Evolutionary conservation across 352 stramenopile species (phyloP), one percentile per base, ranked within the genome.

Genomic region (Phytopythium oedochilum): DNA sequence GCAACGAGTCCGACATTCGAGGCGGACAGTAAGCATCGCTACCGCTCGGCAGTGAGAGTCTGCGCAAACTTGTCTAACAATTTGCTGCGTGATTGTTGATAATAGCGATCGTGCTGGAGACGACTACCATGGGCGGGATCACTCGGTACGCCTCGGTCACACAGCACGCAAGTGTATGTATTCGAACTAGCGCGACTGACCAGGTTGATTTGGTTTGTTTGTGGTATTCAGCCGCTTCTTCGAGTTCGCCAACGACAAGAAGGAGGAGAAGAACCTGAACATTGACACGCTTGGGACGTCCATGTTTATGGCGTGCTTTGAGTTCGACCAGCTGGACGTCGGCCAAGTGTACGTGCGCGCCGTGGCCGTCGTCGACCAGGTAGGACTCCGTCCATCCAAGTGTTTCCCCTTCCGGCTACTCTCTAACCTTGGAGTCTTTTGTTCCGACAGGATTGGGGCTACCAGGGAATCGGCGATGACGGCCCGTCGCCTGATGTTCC

Each of bases 311-410:
- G 68, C 70, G 17, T 90, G 83, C 45, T 23, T 90, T 15, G 69
- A 89, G 53, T 53, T 90, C 5, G 43, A 78, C 72, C 18, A 45
- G 39, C 0, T 39, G 34, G 35, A 54, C 49, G 8, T 68, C 62
- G 14, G 61, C 74, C 32, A 73, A 65, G 51, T 89, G 11, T 90
- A 81, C 38, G 55, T 88, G 47, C 85, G 81, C 52, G 81, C 78
- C 20, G 47, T 85, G 25, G 68, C 85, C 22, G 83, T 66, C 17
- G 83, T 95, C 28, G 85, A 95, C 35, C 85, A 95, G 71, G 74
- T 82, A 53, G 46, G 42, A 2, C 10, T 20, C 9, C 23, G 18
- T 53, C 14, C 49, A n/a, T n/a, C n/a, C n/a, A n/a, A n/a, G n/a
- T n/a, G n/a, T n/a, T n/a, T n/a, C n/a, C n/a, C n/a, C n/a, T n/a